Evolutionary conservation across 1,139 yeast species (phyloP).

Genomic region (Blastobotrys petasosporus): DNA sequence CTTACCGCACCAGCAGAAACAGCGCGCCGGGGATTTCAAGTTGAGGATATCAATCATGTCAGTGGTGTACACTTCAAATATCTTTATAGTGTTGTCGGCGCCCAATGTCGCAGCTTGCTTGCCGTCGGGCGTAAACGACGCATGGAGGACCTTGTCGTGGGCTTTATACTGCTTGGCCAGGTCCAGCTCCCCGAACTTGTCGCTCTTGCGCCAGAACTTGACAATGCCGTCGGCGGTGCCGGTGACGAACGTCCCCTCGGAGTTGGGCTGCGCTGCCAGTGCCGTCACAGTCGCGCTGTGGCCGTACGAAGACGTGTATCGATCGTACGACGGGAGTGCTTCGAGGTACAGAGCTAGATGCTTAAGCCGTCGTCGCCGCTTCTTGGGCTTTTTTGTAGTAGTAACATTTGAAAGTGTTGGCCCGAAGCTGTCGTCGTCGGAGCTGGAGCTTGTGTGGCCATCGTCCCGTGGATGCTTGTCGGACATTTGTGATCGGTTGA

Average conservation of each 20-base stretch:
- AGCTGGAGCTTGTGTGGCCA: neutral
- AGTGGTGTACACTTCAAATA: slow-evolving; percentile 39
- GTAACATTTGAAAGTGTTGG: slow-evolving; percentile 8
- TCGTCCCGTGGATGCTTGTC: neutral
- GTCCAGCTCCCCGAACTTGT: slow-evolving; percentile 30
- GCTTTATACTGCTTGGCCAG: slow-evolving; percentile 39
- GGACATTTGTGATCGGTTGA: neutral
- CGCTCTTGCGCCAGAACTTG: slow-evolving; percentile 38
- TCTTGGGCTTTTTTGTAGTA: slow-evolving; percentile 9
- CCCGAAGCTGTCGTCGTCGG: slow-evolving; percentile 22
- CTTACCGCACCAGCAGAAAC: slow-evolving; percentile 20
- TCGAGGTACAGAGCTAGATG: slow-evolving; percentile 6
- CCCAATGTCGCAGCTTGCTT: slow-evolving; percentile 32
- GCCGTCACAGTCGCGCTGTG: slow-evolving; percentile 25
- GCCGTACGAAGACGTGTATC: slow-evolving; percentile 31
- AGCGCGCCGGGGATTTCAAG: slow-evolving; percentile 19
- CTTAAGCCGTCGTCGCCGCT: slow-evolving; percentile 10
- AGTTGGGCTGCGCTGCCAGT: slow-evolving; percentile 17
- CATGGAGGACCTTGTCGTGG: slow-evolving; percentile 29
- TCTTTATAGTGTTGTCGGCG: slow-evolving; percentile 30
- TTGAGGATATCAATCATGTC: slow-evolving; percentile 41
- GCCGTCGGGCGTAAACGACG: slow-evolving; percentile 27
- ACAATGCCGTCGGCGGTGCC: slow-evolving; percentile 40
- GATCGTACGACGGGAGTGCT: slow-evolving; percentile 23
- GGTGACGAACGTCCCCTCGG: slow-evolving; percentile 27